Conservation (phyloP, 164 flowering plant genomes). For the Berberis vulgaris region DNA sequence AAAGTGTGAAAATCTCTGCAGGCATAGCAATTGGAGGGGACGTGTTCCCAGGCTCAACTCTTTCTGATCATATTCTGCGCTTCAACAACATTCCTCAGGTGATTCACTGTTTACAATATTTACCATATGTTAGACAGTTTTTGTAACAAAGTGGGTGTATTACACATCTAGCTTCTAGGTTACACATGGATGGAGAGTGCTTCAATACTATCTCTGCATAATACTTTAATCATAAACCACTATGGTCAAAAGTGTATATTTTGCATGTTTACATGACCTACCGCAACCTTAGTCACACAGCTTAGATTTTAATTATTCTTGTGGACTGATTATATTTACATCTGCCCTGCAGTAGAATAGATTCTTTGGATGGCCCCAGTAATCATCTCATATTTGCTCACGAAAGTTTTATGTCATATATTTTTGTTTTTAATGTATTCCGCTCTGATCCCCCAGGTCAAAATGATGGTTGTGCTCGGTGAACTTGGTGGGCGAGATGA, state of each 20-base stretch:
- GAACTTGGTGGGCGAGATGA: slow-evolving; percentile 99
- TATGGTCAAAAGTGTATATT: no score
- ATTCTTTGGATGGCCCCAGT: no score
- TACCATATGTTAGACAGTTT: not conserved
- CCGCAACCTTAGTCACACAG: no score
- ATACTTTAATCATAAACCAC: no score
- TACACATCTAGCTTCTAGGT: not conserved
- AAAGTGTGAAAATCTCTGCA: slow-evolving; percentile 14
- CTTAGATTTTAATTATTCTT: no score
- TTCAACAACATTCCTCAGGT: slow-evolving; percentile 98
- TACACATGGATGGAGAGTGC: no score
- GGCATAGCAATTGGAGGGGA: slow-evolving; percentile 99
- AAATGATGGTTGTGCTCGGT: slow-evolving; percentile 98
- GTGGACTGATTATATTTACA: no score
- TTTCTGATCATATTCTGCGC: slow-evolving; percentile 91
- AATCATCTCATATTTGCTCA: no score
- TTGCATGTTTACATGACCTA: no score
- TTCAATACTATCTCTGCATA: no score
- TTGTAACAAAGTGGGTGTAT: not conserved
- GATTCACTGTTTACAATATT: not conserved
- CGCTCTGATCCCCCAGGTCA: slow-evolving; percentile 43
- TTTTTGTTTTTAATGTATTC: not conserved
- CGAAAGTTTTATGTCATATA: no score
- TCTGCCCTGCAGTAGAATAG: no score
- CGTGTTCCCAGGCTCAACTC: slow-evolving; percentile 98